These are phyloP conservation scores for Ramichloridium luteum DNA, from an alignment of 2,329 filamentous ascomycete genomes.

Conservation along the genomic window DNA sequence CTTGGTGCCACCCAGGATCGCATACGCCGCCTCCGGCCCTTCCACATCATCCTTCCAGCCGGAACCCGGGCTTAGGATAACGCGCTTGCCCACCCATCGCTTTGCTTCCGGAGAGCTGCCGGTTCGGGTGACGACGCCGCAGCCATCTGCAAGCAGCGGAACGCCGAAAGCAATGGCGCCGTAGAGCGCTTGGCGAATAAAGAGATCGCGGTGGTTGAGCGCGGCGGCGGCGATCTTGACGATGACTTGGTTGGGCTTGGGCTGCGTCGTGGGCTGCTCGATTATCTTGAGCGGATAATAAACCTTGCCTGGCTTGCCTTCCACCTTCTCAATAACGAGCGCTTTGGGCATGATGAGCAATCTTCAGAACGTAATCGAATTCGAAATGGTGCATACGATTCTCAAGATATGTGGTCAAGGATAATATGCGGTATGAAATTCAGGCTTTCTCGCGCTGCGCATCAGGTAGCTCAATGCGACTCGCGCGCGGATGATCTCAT, in stretches of 20 bases:
- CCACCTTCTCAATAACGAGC: slow-evolving; percentile 54
- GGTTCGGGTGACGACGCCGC: slow-evolving; percentile 55
- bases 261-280: slow-evolving; percentile 49
- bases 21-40: slow-evolving; percentile 60
- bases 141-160: slow-evolving; percentile 73
- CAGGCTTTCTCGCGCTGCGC: too few relatives aligned
- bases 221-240: slow-evolving; percentile 66
- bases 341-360: slow-evolving; percentile 39
- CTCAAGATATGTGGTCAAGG: too few relatives aligned
- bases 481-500: too few relatives aligned
- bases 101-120: slow-evolving; percentile 45
- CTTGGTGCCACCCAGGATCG: slow-evolving; percentile 58
- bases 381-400: too few relatives aligned
- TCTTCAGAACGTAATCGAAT: too few relatives aligned
- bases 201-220: slow-evolving; percentile 90
- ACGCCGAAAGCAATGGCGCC: slow-evolving; percentile 68
- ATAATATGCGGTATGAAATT: too few relatives aligned
- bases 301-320: slow-evolving; percentile 77
- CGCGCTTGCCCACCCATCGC: slow-evolving; percentile 51
- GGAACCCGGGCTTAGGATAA: slow-evolving; percentile 64
- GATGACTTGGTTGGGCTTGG: slow-evolving; percentile 50
- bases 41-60: slow-evolving; percentile 63
- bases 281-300: slow-evolving; percentile 59
- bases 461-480: too few relatives aligned
- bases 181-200: slow-evolving; percentile 86